phyloP scores from a whole-genome alignment of 495 filamentous ascomycete genomes.

The Talaromyces liani region DNA sequence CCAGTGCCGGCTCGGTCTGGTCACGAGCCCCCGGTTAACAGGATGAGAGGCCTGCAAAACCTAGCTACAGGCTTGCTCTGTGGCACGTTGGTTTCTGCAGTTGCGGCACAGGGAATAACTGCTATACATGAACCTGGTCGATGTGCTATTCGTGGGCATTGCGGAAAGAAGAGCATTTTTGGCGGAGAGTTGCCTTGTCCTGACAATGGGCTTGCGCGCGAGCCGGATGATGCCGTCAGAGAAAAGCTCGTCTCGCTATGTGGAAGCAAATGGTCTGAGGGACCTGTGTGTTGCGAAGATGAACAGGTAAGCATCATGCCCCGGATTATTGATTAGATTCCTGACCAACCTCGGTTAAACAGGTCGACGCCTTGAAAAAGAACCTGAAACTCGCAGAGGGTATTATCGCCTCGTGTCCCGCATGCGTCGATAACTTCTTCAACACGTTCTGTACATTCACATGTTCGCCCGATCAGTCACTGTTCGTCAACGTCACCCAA shows the following conservation, averaged over 20 bases:
- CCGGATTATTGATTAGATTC: constrained; percentile 4
- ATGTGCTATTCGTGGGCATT: constrained; percentile 86
- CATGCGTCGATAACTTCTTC: constrained; percentile 95
- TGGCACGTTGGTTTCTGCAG: constrained; percentile 20
- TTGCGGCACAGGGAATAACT: constrained; percentile 37
- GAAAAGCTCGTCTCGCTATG: constrained; percentile 78
- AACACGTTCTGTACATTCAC: constrained; percentile 97
- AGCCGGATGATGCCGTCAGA: constrained; percentile 60
- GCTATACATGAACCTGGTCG: constrained; percentile 77
- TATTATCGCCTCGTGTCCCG: constrained; percentile 87
- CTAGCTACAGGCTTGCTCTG: constrained; percentile 24
- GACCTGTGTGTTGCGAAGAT: constrained; percentile 73
- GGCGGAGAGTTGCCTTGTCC: constrained; percentile 81
- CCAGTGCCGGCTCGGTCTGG: constrained; percentile 1
- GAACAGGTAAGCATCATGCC: constrained; percentile 56
- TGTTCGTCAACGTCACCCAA: constrained; percentile 89
- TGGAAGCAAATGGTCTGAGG: constrained; percentile 74
- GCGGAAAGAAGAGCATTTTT: constrained; percentile 83
- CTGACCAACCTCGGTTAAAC: constrained; percentile 17
- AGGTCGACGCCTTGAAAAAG: constrained; percentile 69
- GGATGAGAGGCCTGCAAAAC: constrained; percentile 29
- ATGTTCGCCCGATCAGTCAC: constrained; percentile 91
- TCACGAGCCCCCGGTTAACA: constrained; percentile 7
- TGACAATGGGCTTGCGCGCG: constrained; percentile 79
- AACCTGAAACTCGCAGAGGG: constrained; percentile 82